A percentile compares a stretch with the other conserved stretches of the same genome.
Conservation (phyloP, 495 filamentous ascomycete species). For the Trichoderma reesei region DNA sequence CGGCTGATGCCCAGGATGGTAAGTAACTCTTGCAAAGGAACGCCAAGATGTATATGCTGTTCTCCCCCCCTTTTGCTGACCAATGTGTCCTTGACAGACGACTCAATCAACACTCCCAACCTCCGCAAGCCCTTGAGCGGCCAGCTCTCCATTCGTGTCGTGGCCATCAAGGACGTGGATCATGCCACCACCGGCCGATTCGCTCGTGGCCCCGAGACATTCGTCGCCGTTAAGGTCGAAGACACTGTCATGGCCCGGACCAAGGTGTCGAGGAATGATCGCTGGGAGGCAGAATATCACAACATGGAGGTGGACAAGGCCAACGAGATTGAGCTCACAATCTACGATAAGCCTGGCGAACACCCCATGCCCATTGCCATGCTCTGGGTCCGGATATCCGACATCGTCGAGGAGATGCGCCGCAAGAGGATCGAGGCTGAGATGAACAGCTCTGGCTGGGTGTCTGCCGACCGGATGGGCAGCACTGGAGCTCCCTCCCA, state of each 20-base stretch:
- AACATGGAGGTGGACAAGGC: conserved; percentile 92
- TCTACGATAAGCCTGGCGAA: conserved; percentile 89
- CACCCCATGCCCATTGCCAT: conserved; percentile 88
- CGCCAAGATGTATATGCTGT: conserved; percentile 3
- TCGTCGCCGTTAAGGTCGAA: conserved; percentile 91
- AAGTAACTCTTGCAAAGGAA: conserved; percentile 18
- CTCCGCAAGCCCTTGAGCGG: conserved; percentile 88
- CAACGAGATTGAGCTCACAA: conserved; percentile 94
- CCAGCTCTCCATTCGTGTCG: conserved; percentile 73
- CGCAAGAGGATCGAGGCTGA: conserved; percentile 96
- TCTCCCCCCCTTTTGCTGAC: conserved; percentile 15
- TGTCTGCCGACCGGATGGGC: conserved; percentile 91
- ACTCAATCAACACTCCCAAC: conserved; percentile 91
- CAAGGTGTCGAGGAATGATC: conserved; percentile 75
- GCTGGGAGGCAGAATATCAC: conserved; percentile 85
- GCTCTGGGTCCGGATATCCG: conserved; percentile 92
- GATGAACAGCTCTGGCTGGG: conserved; percentile 84
- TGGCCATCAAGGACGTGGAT: conserved; percentile 88
- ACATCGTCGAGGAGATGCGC: conserved; percentile 95
- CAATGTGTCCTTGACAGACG: conserved; percentile 47
- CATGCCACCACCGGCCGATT: conserved; percentile 84
- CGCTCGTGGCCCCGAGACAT: conserved; percentile 84
- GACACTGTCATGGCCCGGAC: conserved; percentile 83
- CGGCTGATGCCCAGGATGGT: conserved; percentile 76
- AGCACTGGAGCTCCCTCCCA: conserved; percentile 38